Conservation (phyloP, 1,139 yeast species). For the Pichia sp. region DNA sequence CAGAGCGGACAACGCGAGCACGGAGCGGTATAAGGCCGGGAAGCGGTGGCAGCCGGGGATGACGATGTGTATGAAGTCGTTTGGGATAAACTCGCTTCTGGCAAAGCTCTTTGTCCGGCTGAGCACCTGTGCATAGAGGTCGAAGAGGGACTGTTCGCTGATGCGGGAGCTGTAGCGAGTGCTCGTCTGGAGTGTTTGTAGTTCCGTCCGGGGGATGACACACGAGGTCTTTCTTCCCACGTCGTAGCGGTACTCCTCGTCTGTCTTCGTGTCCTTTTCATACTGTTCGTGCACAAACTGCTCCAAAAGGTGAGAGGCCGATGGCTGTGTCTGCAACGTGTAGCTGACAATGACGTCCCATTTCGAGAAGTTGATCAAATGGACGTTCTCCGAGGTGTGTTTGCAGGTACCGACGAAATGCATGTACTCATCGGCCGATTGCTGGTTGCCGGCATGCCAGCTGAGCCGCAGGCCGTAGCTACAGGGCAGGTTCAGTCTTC, state of each 20-base stretch:
- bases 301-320: neutral
- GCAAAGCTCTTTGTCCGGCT: slow-evolving; percentile 23
- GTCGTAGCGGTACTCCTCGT: slow-evolving; percentile 1
- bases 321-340: neutral
- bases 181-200: slow-evolving; percentile 5
- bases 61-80: slow-evolving; percentile 25
- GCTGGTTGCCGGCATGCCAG: slow-evolving; percentile 9
- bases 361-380: slow-evolving; percentile 6
- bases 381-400: neutral
- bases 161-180: slow-evolving; percentile 6
- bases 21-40: slow-evolving; percentile 21
- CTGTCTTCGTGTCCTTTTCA: slow-evolving; percentile 1
- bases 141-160: slow-evolving; percentile 21
- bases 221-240: neutral
- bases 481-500: slow-evolving; percentile 16
- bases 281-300: neutral
- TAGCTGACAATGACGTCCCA: slow-evolving; percentile 2
- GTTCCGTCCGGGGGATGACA: neutral
- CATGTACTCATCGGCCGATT: neutral
- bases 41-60: slow-evolving; percentile 22
- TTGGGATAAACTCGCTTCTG: slow-evolving; percentile 13
- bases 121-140: slow-evolving; percentile 20
- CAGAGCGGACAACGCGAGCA: slow-evolving; percentile 21
- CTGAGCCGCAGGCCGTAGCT: slow-evolving; percentile 6
- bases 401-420: neutral